These are phyloP conservation scores for Cokeromyces recurvatus DNA, from an alignment of 371 early-diverging fungal species.

Conservation along the genomic window DNA sequence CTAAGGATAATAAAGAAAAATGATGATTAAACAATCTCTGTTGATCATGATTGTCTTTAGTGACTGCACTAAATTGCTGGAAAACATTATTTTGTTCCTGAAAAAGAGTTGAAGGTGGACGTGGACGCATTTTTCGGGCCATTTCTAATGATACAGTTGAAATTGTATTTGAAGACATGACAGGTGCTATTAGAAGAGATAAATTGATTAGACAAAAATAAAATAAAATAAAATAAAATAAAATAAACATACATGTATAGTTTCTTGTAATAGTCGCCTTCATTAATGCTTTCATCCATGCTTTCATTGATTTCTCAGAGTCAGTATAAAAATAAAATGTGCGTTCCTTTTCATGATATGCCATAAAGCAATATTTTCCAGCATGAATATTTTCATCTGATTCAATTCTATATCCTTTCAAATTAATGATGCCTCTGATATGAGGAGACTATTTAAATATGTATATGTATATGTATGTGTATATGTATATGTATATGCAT, in stretches of 20 bases:
- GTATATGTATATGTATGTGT: too few relatives aligned
- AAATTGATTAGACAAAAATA: background rate
- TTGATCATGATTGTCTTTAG: too few relatives aligned
- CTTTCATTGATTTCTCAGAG: conserved; percentile 46
- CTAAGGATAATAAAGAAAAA: conserved; percentile 3
- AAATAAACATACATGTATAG: conserved; percentile 29
- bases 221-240: background rate
- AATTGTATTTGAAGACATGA: conserved; percentile 63
- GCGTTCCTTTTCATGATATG: conserved; percentile 57
- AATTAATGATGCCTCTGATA: conserved; percentile 55
- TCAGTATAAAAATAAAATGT: conserved; percentile 66
- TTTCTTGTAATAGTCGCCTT: conserved; percentile 69
- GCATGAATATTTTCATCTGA: conserved; percentile 56
- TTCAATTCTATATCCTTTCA: conserved; percentile 52
- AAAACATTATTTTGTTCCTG: too few relatives aligned
- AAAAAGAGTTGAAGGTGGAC: conserved; percentile 55
- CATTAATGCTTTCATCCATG: conserved; percentile 66
- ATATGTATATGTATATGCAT: too few relatives aligned
- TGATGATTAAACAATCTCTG: too few relatives aligned
- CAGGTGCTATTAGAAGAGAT: conserved; percentile 41
- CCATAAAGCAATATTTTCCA: conserved; percentile 69
- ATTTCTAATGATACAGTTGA: conserved; percentile 59
- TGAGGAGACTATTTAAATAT: conserved; percentile 31
- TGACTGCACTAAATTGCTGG: too few relatives aligned
- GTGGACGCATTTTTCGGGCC: conserved; percentile 58